Evolutionary conservation across 1,284 basidiomycete genomes (phyloP).

Genomic region (Ustilago sp.): DNA sequence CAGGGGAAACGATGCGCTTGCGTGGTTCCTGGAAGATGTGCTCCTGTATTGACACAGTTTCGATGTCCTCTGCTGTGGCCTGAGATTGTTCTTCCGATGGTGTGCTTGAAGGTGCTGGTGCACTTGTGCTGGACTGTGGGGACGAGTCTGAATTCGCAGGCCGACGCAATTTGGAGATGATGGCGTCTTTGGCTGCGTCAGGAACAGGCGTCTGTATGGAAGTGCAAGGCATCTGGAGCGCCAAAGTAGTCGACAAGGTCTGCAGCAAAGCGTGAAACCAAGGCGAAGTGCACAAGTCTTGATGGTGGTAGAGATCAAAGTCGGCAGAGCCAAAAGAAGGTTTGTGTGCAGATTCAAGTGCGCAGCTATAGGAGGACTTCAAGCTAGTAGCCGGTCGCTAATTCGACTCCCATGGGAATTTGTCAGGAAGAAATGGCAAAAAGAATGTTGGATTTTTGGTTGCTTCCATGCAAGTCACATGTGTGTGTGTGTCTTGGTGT

Average conservation of each 20-base stretch:
- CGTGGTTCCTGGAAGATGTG: conserved; percentile 64
- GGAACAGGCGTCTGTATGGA: conserved; percentile 13
- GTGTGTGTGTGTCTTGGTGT: too few species aligned
- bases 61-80: conserved; percentile 23
- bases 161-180: conserved; percentile 38
- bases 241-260: neutral
- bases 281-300: neutral
- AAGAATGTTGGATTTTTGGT: too few species aligned
- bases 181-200: conserved; percentile 34
- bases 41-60: conserved; percentile 13
- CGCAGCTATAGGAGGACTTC: too few species aligned
- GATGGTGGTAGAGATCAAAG: neutral
- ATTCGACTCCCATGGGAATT: too few species aligned
- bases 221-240: conserved; percentile 17
- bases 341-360: neutral
- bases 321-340: neutral
- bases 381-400: too few species aligned
- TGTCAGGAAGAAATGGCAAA: too few species aligned
- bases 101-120: neutral
- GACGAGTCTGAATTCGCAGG: conserved; percentile 7
- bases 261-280: neutral
- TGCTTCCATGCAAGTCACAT: too few species aligned
- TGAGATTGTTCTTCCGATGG: conserved; percentile 8
- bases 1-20: conserved; percentile 83
- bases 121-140: neutral